phyloP scores from a whole-genome alignment of 73 alveolate species.

The Diophrys sp. region DNA sequence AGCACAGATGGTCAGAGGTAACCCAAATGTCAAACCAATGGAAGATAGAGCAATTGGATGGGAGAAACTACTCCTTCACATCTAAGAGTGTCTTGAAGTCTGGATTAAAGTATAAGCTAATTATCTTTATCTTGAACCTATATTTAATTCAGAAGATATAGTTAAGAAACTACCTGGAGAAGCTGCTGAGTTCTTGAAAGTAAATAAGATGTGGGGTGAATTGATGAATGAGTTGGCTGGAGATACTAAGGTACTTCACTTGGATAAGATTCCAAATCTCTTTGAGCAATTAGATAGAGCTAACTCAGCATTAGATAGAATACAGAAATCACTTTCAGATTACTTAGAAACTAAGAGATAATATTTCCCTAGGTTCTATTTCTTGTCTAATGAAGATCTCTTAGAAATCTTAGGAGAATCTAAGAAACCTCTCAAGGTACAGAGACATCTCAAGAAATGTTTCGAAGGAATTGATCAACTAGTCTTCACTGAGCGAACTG shows the following conservation, averaged over 20 bases:
- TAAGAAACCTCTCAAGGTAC: conserved; percentile 96
- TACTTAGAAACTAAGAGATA: conserved; percentile 95
- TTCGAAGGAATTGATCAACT: conserved; percentile 67
- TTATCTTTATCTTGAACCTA: conserved; percentile 96
- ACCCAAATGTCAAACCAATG: conserved; percentile 82
- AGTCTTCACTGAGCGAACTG: conserved; percentile 91
- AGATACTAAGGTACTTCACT: conserved; percentile 72
- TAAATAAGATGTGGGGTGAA: conserved; percentile 93
- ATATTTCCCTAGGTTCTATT: conserved; percentile 98
- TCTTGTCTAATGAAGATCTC: conserved; percentile 94
- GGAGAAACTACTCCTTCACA: conserved; percentile 92
- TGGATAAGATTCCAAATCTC: conserved; percentile 70
- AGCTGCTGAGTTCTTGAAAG: conserved; percentile 88
- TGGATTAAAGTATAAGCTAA: conserved; percentile 96
- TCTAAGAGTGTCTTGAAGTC: conserved; percentile 89
- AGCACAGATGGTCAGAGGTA: conserved; percentile 86
- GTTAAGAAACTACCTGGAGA: conserved; percentile 94
- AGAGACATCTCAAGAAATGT: conserved; percentile 98
- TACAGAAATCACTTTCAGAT: conserved; percentile 84
- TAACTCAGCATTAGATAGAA: conserved; percentile 79
- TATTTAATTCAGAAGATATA: conserved; percentile 95
- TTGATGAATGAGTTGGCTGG: conserved; percentile 83
- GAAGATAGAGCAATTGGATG: conserved; percentile 90
- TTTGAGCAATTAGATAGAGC: conserved; percentile 67
- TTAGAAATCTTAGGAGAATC: conserved; percentile 96